Percentiles rank a stretch among this genome's conserved stretches.
Conservation (phyloP, 2,329 filamentous ascomycete genomes). For the Calonectria naviculata region DNA sequence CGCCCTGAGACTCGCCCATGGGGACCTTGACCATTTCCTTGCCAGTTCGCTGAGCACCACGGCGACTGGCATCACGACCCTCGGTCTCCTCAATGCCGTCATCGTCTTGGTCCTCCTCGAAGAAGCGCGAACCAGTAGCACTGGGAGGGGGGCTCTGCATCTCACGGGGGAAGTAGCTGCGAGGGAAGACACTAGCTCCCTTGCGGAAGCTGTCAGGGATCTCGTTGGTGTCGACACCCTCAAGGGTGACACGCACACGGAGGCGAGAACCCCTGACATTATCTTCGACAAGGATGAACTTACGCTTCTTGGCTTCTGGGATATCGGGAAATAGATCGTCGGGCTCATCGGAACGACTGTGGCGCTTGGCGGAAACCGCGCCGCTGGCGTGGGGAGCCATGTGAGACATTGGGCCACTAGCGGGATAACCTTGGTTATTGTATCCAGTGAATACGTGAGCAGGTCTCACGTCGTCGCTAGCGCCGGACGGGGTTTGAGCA, state of each 20-base stretch:
- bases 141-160: constrained; percentile 89
- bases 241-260: constrained; percentile 91
- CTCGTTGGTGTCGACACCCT: constrained; percentile 92
- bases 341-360: constrained; percentile 63
- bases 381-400: constrained; percentile 56
- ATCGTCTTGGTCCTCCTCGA: constrained; percentile 72
- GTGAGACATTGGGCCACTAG: constrained; percentile 70
- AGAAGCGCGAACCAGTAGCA: constrained; percentile 79
- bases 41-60: constrained; percentile 44
- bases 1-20: constrained; percentile 75
- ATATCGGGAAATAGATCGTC: constrained; percentile 87
- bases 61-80: constrained; percentile 54
- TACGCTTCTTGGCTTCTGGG: constrained; percentile 90
- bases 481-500: constrained; percentile 59
- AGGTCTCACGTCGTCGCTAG: constrained; percentile 75
- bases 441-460: constrained; percentile 81
- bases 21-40: constrained; percentile 69
- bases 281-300: constrained; percentile 97
- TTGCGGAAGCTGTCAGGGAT: constrained; percentile 96
- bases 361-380: constrained; percentile 50
- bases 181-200: constrained; percentile 88
- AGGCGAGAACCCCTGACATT: constrained; percentile 83
- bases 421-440: constrained; percentile 68
- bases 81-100: constrained; percentile 65
- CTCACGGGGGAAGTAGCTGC: constrained; percentile 91